phyloP scores from a whole-genome alignment of 495 filamentous ascomycete species.

The Lichina pygmaea region DNA sequence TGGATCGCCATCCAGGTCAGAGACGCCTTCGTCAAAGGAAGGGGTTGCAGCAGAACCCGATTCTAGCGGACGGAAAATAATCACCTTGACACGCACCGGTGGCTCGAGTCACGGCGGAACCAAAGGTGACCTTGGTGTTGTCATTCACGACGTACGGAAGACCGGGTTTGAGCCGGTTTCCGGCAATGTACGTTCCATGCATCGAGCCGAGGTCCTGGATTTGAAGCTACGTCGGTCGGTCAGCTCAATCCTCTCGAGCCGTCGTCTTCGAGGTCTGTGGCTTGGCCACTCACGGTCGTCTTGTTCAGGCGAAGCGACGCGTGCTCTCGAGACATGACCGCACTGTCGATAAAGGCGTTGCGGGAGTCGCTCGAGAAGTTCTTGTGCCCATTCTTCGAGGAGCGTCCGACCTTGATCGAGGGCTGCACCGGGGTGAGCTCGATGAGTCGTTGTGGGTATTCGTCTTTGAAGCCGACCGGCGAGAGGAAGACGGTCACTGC shows the following conservation, averaged over 20 bases:
- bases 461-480: constrained; percentile 5
- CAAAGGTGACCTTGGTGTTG: constrained; percentile 1
- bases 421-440: constrained; percentile 4
- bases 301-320: constrained; percentile 28
- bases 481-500: constrained; percentile 9
- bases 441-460: constrained; percentile 5
- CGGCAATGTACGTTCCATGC: constrained; percentile 25
- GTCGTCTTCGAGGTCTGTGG: too few relatives aligned
- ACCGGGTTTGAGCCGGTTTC: background rate
- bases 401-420: constrained; percentile 23
- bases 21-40: too few relatives aligned
- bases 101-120: background rate
- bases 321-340: constrained; percentile 61
- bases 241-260: background rate
- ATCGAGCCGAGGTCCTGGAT: constrained; percentile 18
- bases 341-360: constrained; percentile 56
- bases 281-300: background rate
- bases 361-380: constrained; percentile 19
- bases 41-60: too few relatives aligned
- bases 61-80: background rate
- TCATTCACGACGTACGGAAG: background rate
- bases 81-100: background rate
- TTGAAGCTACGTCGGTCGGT: background rate
- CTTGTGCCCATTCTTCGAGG: constrained; percentile 29
- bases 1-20: background rate